Evolutionary conservation across 2,329 filamentous ascomycete genomes (phyloP).

Genomic region (Huntiella savannae): DNA sequence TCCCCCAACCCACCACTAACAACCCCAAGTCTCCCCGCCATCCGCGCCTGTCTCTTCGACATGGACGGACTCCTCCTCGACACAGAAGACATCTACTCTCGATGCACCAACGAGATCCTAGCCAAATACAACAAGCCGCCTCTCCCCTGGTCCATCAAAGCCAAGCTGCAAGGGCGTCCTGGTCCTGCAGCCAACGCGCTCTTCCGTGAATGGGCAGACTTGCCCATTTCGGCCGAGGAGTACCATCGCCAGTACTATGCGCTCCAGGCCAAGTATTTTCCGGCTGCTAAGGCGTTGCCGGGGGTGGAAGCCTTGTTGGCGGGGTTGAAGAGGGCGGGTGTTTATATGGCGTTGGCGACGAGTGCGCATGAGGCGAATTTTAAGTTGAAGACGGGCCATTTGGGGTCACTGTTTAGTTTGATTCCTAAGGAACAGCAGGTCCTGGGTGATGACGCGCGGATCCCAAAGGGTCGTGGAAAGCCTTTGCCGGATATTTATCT

Average conservation of each 20-base stretch:
- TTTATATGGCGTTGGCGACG: conserved; percentile 75
- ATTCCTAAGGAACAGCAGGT: conserved; percentile 58
- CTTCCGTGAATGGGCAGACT: conserved; percentile 62
- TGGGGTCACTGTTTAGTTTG: conserved; percentile 37
- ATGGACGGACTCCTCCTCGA: conserved; percentile 96
- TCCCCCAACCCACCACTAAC: background rate
- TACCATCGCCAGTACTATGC: conserved; percentile 39
- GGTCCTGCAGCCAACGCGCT: conserved; percentile 33
- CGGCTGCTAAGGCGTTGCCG: conserved; percentile 53
- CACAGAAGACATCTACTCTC: conserved; percentile 76
- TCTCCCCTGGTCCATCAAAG: conserved; percentile 90
- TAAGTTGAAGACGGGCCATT: conserved; percentile 51
- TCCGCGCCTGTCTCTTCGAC: conserved; percentile 90
- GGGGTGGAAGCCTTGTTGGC: conserved; percentile 53
- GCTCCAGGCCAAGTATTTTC: conserved; percentile 56
- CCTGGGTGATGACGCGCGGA: conserved; percentile 66
- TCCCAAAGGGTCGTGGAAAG: conserved; percentile 68
- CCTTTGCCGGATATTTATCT: conserved; percentile 89
- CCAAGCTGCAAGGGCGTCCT: conserved; percentile 50
- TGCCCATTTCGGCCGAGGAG: conserved; percentile 55
- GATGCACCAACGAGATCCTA: conserved; percentile 67
- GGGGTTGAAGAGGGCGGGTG: conserved; percentile 34
- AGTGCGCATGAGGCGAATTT: conserved; percentile 57
- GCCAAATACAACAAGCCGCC: conserved; percentile 50
- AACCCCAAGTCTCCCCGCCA: conserved; percentile 44